phyloP scores from a whole-genome alignment of 2,329 filamentous ascomycete genomes.

The Colletotrichum sp. region DNA sequence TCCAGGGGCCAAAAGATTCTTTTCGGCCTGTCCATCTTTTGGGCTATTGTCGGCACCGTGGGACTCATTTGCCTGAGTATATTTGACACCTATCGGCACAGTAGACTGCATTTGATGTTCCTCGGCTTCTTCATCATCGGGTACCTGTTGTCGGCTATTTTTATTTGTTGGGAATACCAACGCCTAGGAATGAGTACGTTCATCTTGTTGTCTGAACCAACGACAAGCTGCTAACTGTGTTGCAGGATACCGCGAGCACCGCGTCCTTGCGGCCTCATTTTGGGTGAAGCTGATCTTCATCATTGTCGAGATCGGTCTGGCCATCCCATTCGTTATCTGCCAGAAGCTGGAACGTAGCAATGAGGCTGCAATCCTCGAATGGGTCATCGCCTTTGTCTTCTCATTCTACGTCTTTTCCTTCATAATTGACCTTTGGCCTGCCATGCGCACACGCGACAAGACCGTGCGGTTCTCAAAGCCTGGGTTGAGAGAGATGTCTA shows the following conservation, averaged over 20 bases:
- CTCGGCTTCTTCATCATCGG: conserved; percentile 83
- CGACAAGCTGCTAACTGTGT: neutral
- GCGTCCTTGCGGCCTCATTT: conserved; percentile 78
- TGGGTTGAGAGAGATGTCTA: neutral
- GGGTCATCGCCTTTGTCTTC: conserved; percentile 81
- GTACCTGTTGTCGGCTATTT: conserved; percentile 84
- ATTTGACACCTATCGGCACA: conserved; percentile 80
- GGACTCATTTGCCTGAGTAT: conserved; percentile 84
- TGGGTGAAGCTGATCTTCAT: conserved; percentile 89
- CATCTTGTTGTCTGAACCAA: neutral
- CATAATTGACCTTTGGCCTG: conserved; percentile 84
- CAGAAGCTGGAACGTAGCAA: conserved; percentile 56
- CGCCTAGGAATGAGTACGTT: conserved; percentile 73
- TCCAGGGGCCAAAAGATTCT: conserved; percentile 67
- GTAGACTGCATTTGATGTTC: conserved; percentile 73
- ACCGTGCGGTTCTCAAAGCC: conserved; percentile 14
- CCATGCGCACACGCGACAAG: conserved; percentile 62
- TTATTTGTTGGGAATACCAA: conserved; percentile 90
- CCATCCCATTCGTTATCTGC: conserved; percentile 70
- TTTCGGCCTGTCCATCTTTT: conserved; percentile 64
- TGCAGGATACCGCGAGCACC: conserved; percentile 73
- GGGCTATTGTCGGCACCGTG: conserved; percentile 74
- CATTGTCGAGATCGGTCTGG: conserved; percentile 75
- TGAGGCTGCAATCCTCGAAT: conserved; percentile 78
- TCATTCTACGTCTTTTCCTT: conserved; percentile 89